Evolutionary conservation across 108 stramenopile species (phyloP).

Genomic region (Skeletonema tropicum): DNA sequence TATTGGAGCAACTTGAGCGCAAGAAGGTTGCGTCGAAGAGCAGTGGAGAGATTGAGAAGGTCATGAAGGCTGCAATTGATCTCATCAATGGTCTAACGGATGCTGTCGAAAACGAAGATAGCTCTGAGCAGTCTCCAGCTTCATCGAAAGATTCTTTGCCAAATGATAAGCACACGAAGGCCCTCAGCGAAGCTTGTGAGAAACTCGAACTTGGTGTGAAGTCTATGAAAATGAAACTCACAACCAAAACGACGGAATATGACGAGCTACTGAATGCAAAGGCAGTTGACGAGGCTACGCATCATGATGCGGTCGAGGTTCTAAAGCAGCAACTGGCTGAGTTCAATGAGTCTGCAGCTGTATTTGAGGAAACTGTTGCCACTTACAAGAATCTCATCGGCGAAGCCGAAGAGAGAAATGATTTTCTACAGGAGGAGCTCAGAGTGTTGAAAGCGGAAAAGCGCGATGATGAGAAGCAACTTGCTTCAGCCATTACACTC

Average conservation of each 20-base stretch:
- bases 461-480: conserved; percentile 1
- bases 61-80: neutral
- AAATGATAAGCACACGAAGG: neutral
- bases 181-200: conserved; percentile 2
- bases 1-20: conserved; percentile 22
- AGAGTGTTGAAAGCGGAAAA: neutral
- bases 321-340: neutral
- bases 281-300: neutral
- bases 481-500: neutral
- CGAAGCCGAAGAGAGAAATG: neutral
- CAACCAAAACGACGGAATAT: neutral
- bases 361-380: neutral
- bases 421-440: neutral
- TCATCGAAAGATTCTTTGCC: neutral
- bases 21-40: neutral
- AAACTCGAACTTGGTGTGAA: neutral
- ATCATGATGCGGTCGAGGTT: neutral
- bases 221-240: neutral
- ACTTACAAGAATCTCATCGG: neutral
- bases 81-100: neutral
- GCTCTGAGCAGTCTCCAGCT: neutral
- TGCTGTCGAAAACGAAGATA: neutral
- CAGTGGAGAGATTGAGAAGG: neutral
- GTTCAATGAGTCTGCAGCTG: neutral
- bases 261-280: neutral